Evolutionary conservation across 805 yeast species (phyloP), one percentile per base, ranked within the genome.

Genomic region (Metschnikowia lochheadii): DNA sequence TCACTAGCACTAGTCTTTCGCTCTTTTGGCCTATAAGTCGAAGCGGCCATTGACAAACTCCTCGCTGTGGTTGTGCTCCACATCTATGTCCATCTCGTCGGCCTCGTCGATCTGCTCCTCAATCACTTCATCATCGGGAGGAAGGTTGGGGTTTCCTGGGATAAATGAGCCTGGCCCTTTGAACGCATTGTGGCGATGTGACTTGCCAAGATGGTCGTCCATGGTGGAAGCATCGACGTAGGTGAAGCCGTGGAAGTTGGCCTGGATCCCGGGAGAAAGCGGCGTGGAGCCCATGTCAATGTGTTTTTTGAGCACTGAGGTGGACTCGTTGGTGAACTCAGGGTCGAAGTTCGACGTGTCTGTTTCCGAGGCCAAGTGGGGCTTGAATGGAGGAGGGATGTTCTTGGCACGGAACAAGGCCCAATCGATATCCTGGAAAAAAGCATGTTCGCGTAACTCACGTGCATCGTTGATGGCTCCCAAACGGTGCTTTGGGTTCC

Each of bases 321-420:
- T 89, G 15, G 95, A 85, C 40, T 96, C 89, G 60, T 84, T 85
- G 18, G 99, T 94, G 70, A 94, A 94, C 69, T 94, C 98, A 5
- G 99, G 98, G 66, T 94, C 99, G 69, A 94, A 94, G 69, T 94
- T 94, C 3, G 96, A 88, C 2, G 97, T 92, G 68, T 94, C 99
- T 2, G 94, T 83, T 64, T 94, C 99, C 38, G 89, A 84, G 8
- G 85, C 73, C 56, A 94, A 79, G 65, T 89, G 97, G 3, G 99
- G 99, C 68, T 89, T 89, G 75, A 89, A 92, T 2, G 99, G 99
- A 23, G 99, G 99, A 39, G 96, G 95, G 8, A 92, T 81, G 62
- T 85, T 86, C 73, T 90, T 92, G 57, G 81, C 78, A 57, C 77
- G 78, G 54, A 94, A 75, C 44, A 84, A 73, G 29, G 81, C 82